Evolutionary conservation across 2,329 filamentous ascomycete genomes (phyloP).

Genomic region (Falciphora oryzae): DNA sequence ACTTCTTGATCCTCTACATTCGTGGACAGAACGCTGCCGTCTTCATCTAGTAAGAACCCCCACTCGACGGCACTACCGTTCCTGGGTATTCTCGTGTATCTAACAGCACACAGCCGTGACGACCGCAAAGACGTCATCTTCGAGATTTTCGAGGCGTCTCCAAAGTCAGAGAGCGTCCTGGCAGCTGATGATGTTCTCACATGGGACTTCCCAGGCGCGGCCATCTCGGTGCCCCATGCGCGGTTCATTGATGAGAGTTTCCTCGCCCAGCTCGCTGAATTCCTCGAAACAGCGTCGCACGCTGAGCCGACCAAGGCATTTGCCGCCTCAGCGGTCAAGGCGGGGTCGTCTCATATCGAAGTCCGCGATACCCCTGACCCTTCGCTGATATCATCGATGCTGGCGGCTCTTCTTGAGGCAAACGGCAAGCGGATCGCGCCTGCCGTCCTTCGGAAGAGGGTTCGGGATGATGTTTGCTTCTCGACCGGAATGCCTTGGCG

Average conservation of each 20-base stretch:
- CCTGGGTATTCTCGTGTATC: neutral
- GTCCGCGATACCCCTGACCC: conserved; percentile 52
- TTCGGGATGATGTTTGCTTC: conserved; percentile 58
- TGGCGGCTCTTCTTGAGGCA: conserved; percentile 54
- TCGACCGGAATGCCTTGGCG: conserved; percentile 51
- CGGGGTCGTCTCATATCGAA: conserved; percentile 41
- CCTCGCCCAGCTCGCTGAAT: conserved; percentile 38
- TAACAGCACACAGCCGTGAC: neutral
- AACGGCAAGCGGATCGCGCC: conserved; percentile 36
- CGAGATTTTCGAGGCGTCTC: conserved; percentile 57
- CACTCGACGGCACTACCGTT: neutral
- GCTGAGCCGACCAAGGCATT: conserved; percentile 47
- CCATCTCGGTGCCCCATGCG: conserved; percentile 38
- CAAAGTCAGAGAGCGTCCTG: conserved; percentile 46
- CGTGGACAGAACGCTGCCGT: conserved; percentile 27
- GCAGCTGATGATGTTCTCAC: conserved; percentile 42
- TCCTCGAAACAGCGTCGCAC: conserved; percentile 50
- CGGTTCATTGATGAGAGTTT: conserved; percentile 32
- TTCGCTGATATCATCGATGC: conserved; percentile 49
- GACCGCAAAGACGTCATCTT: conserved; percentile 25
- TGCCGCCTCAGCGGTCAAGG: conserved; percentile 46
- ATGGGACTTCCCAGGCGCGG: conserved; percentile 55
- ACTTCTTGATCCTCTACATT: conserved; percentile 11
- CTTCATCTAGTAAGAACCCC: conserved; percentile 18
- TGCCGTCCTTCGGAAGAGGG: conserved; percentile 44